phyloP scores from a whole-genome alignment of 2,329 filamentous ascomycete genomes.

The Albophoma yamanashiensis region DNA sequence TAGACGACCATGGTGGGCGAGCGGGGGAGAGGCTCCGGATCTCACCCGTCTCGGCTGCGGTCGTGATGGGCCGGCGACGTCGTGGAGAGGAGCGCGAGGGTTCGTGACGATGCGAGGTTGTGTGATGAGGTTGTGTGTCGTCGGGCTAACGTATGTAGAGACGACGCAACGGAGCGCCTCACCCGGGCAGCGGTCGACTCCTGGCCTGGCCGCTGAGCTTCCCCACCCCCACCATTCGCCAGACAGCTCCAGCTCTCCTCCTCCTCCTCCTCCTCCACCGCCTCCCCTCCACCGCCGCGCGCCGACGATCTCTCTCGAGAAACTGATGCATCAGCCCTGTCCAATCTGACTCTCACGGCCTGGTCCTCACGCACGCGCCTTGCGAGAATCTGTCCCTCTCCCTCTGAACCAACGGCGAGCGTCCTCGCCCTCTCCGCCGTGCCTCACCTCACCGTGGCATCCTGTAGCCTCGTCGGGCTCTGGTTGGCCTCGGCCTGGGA shows the following conservation, averaged over 20 bases:
- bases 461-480: background rate
- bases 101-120: background rate
- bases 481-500: background rate
- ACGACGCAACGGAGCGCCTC: background rate
- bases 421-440: background rate
- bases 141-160: background rate
- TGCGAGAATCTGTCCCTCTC: background rate
- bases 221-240: background rate
- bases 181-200: too few relatives aligned
- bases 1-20: conserved; percentile 71
- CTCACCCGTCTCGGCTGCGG: background rate
- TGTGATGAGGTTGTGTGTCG: background rate
- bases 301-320: background rate
- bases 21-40: background rate
- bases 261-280: background rate
- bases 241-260: background rate
- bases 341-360: background rate
- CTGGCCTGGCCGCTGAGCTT: background rate
- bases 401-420: background rate
- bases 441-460: background rate
- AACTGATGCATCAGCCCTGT: background rate
- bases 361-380: background rate
- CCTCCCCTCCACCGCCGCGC: too few relatives aligned
- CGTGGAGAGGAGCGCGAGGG: background rate
- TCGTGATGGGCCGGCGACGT: background rate